phyloP scores from a whole-genome alignment of 2,329 filamentous ascomycete genomes.

The Aspergillus bombycis region DNA sequence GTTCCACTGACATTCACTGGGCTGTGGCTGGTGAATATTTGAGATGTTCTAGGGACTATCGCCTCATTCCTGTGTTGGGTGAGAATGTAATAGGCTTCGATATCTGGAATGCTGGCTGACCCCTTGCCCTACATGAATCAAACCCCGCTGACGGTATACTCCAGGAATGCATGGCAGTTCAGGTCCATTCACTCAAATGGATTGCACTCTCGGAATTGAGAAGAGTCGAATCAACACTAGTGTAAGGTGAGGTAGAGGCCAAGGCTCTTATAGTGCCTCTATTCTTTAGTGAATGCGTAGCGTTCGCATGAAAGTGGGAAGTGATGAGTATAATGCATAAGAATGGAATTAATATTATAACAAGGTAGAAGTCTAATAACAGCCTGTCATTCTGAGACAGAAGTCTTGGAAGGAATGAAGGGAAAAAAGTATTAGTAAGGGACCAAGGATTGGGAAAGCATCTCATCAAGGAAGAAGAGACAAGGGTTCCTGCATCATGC shows the following conservation, averaged over 20 bases:
- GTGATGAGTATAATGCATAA: neutral
- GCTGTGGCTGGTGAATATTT: neutral
- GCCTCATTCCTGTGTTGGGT: neutral
- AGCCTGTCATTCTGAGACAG: neutral
- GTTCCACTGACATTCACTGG: neutral
- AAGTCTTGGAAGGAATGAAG: neutral
- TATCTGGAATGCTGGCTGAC: conserved; percentile 1
- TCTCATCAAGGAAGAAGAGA: neutral
- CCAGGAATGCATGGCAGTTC: neutral
- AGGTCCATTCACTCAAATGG: neutral
- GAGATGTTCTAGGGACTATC: neutral
- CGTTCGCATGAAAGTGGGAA: neutral
- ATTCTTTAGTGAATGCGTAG: neutral
- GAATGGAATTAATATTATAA: conserved; percentile 12
- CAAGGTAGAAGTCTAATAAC: conserved; percentile 10
- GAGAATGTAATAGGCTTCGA: neutral
- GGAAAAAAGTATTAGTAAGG: neutral
- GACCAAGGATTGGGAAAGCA: neutral
- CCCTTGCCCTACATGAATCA: neutral
- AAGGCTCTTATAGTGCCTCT: neutral
- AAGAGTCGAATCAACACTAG: neutral
- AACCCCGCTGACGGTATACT: neutral
- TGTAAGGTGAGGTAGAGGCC: neutral
- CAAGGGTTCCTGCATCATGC: neutral
- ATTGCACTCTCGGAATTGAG: neutral